Evolutionary conservation across 164 flowering plant species (phyloP).

Genomic region (Chimonanthus praecox): DNA sequence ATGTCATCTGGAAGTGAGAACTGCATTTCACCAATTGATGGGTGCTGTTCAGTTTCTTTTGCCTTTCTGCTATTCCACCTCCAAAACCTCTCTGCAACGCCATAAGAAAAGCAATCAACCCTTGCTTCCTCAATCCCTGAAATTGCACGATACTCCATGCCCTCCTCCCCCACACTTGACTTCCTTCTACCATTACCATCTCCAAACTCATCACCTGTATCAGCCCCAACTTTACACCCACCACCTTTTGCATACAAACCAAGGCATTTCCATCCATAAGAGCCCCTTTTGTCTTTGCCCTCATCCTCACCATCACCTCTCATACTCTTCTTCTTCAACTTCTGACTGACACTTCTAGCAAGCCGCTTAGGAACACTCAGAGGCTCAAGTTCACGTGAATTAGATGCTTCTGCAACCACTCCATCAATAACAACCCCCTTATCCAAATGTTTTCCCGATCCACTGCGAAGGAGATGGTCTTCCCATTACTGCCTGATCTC

Average conservation of each 20-base stretch:
- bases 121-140: conserved; percentile 59
- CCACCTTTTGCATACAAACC: conserved; percentile 69
- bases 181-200: conserved; percentile 53
- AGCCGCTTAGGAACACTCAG: conserved; percentile 65
- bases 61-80: conserved; percentile 51
- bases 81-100: conserved; percentile 58
- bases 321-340: conserved; percentile 45
- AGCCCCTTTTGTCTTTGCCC: conserved; percentile 37
- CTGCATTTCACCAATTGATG: conserved; percentile 27
- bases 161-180: conserved; percentile 64
- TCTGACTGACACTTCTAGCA: conserved; percentile 64
- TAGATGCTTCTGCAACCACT: conserved; percentile 33
- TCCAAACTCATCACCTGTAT: conserved; percentile 56
- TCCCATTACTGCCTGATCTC: conserved; percentile 15
- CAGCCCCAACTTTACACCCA: conserved; percentile 93
- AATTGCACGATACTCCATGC: conserved; percentile 36
- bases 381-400: conserved; percentile 46
- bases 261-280: conserved; percentile 51
- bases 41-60: conserved; percentile 22
- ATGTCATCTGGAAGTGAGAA: conserved; percentile 82
- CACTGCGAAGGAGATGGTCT: conserved; percentile 11
- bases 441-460: conserved; percentile 8
- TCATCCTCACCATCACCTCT: conserved; percentile 47
- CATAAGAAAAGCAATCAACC: conserved; percentile 77
- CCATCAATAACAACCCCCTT: conserved; percentile 26